Conservation (phyloP, 1,139 yeast species). For the Taphrina pruni region DNA sequence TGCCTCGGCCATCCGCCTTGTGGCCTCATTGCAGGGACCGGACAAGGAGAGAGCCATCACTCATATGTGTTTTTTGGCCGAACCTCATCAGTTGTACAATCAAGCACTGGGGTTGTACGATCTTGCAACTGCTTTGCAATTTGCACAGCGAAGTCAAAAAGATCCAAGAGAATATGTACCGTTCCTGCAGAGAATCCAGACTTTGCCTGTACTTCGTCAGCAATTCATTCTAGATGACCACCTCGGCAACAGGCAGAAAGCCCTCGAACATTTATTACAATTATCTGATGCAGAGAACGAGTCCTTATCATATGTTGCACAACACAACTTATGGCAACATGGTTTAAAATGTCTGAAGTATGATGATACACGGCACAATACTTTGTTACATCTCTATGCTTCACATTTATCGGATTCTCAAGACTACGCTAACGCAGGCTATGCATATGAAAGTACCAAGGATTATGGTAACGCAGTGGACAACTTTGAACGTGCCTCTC, state of each 20-base stretch:
- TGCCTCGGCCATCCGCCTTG: constrained; percentile 70
- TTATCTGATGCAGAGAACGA: constrained; percentile 59
- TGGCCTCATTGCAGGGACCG: constrained; percentile 49
- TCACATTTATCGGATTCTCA: constrained; percentile 21
- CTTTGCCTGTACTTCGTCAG: constrained; percentile 68
- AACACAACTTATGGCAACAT: constrained; percentile 72
- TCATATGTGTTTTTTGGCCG: constrained; percentile 89
- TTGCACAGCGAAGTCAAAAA: constrained; percentile 95
- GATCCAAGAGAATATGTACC: constrained; percentile 98
- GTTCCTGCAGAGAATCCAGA: constrained; percentile 78
- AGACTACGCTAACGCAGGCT: constrained; percentile 70
- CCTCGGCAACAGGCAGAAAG: constrained; percentile 70
- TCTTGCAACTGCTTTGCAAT: constrained; percentile 74
- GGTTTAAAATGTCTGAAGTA: constrained; percentile 71
- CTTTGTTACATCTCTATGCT: constrained; percentile 52
- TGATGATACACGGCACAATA: constrained; percentile 59
- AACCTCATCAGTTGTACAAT: constrained; percentile 79
- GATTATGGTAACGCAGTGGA: constrained; percentile 67
- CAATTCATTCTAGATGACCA: constrained; percentile 80
- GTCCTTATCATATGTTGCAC: constrained; percentile 69
- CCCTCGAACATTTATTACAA: constrained; percentile 68
- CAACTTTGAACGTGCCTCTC: constrained; percentile 64
- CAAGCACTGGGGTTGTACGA: constrained; percentile 84
- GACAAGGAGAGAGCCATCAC: constrained; percentile 62
- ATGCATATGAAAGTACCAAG: constrained; percentile 73